Evolutionary conservation across 2,329 filamentous ascomycete genomes (phyloP).

Genomic region (Aspergillus pseudoglaucus): DNA sequence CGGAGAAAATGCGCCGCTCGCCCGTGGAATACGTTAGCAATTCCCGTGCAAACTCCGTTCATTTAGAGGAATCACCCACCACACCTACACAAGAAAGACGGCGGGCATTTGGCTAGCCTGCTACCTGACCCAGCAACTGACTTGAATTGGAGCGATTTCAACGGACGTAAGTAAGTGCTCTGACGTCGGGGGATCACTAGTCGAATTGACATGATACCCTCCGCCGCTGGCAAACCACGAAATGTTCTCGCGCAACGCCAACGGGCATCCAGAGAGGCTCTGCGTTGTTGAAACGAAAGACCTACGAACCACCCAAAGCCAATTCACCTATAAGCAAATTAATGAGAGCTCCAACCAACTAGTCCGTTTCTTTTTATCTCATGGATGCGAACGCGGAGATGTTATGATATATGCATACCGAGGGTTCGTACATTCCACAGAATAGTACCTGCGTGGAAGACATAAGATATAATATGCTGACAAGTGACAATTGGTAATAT

Average conservation of each 20-base stretch:
- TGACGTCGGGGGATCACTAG: too few relatives aligned
- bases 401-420: conserved; percentile 90
- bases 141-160: conserved; percentile 41
- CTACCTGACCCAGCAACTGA: conserved; percentile 40
- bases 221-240: conserved; percentile 30
- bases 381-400: conserved; percentile 70
- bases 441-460: too few relatives aligned
- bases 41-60: too few relatives aligned
- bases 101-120: conserved; percentile 4
- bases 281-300: conserved; percentile 62
- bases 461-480: too few relatives aligned
- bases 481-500: conserved; percentile 46
- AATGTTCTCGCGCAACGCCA: conserved; percentile 46
- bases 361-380: conserved; percentile 68
- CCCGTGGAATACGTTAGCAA: too few relatives aligned
- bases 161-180: conserved; percentile 18
- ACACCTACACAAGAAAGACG: too few relatives aligned
- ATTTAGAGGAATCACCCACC: too few relatives aligned
- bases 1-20: too few relatives aligned
- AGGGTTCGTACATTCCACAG: too few relatives aligned
- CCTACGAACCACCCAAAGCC: conserved; percentile 49
- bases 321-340: conserved; percentile 81
- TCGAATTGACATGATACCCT: too few relatives aligned
- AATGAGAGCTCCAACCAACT: conserved; percentile 75
- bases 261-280: conserved; percentile 59